Percentiles rank a stretch among this genome's conserved stretches.
Evolutionary conservation across 768 basidiomycete species (phyloP).

Genomic region (Trametes maxima): DNA sequence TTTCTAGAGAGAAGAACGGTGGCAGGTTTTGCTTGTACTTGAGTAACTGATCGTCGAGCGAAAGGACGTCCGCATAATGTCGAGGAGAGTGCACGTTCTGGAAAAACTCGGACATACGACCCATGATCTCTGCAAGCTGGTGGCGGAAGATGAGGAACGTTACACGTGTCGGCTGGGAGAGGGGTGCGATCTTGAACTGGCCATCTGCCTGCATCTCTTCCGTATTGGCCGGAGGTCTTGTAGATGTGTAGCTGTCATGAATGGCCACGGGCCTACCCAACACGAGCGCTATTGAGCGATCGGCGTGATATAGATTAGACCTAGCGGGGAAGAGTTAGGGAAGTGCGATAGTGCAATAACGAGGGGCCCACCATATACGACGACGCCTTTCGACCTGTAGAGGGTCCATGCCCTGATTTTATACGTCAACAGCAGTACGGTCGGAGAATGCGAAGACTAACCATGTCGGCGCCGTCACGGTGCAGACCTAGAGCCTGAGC

Average conservation of each 20-base stretch:
- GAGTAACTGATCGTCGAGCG: constrained; percentile 81
- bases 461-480: constrained; percentile 83
- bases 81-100: constrained; percentile 79
- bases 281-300: constrained; percentile 90
- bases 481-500: constrained; percentile 93
- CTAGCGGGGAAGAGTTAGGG: constrained; percentile 37
- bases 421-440: background rate
- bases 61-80: constrained; percentile 81
- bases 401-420: constrained; percentile 65
- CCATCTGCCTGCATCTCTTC: constrained; percentile 54
- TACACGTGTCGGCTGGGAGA: constrained; percentile 76
- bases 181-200: constrained; percentile 51
- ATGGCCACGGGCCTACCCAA: constrained; percentile 89
- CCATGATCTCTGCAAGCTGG: constrained; percentile 80
- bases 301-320: constrained; percentile 93
- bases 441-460: constrained; percentile 37
- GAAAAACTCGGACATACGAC: constrained; percentile 90
- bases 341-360: background rate
- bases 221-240: constrained; percentile 71
- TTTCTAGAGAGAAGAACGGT: constrained; percentile 73
- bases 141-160: constrained; percentile 90
- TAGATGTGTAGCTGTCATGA: constrained; percentile 87
- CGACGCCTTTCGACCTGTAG: constrained; percentile 85
- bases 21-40: constrained; percentile 77
- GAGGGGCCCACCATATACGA: constrained; percentile 73